phyloP scores from a whole-genome alignment of 2,329 filamentous ascomycete species.

The Xylariaceae sp. region DNA sequence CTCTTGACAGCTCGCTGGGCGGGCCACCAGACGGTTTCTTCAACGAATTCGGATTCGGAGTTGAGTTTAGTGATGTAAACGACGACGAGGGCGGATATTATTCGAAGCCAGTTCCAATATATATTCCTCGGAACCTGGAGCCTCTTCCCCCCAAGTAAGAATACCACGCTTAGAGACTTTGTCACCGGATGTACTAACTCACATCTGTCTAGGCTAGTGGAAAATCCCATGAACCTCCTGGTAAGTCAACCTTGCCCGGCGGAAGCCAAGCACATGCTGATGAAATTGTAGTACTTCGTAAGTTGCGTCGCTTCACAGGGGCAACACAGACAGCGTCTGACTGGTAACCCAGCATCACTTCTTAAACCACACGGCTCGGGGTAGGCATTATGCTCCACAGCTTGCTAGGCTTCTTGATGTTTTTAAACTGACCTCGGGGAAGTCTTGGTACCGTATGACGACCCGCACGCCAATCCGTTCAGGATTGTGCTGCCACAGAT shows the following conservation, averaged over 20 bases:
- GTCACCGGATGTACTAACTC: no score
- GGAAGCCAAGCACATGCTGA: conserved; percentile 13
- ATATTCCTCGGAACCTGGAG: conserved; percentile 40
- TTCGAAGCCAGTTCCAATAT: conserved; percentile 57
- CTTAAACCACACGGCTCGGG: conserved; percentile 70
- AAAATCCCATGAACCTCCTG: conserved; percentile 75
- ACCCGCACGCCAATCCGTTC: conserved; percentile 45
- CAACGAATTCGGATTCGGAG: conserved; percentile 40
- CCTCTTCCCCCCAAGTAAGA: conserved; percentile 37
- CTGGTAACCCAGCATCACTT: conserved; percentile 54
- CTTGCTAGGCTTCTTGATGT: no score
- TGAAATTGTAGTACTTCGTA: conserved; percentile 38
- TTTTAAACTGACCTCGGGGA: conserved; percentile 39
- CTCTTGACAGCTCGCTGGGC: conserved; percentile 20
- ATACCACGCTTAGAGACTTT: not conserved
- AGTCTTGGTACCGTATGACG: conserved; percentile 44
- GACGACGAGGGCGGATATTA: conserved; percentile 62
- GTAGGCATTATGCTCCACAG: conserved; percentile 28
- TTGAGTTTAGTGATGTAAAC: conserved; percentile 40
- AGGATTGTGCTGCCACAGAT: conserved; percentile 46
- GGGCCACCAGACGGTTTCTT: conserved; percentile 25
- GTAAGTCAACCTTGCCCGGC: conserved; percentile 21
- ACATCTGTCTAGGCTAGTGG: conserved; percentile 45
- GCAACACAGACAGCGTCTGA: no score
- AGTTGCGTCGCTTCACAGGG: no score